Percentiles rank a stretch among this genome's conserved stretches.
Evolutionary conservation across 495 filamentous ascomycete genomes (phyloP).

Genomic region (Ramalina peruviana): DNA sequence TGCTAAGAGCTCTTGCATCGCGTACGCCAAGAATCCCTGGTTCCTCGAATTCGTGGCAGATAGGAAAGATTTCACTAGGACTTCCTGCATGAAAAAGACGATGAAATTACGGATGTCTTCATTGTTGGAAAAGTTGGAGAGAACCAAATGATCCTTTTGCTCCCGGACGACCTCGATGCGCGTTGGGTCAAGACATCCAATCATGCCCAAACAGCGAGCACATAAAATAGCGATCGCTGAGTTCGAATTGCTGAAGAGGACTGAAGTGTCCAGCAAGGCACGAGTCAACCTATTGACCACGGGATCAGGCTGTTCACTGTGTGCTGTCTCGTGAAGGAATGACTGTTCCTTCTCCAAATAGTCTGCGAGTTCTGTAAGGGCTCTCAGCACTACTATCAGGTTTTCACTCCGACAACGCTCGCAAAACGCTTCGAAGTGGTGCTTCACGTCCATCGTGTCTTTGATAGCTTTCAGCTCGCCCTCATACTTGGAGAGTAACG

Average conservation of each 20-base stretch:
- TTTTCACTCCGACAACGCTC: slow-evolving; percentile 70
- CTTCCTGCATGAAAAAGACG: slow-evolving; percentile 68
- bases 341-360: slow-evolving; percentile 62
- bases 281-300: slow-evolving; percentile 57
- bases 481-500: slow-evolving; percentile 50
- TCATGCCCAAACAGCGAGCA: slow-evolving; percentile 65
- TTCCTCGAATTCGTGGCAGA: slow-evolving; percentile 73
- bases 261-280: slow-evolving; percentile 67
- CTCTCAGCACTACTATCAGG: slow-evolving; percentile 63
- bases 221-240: slow-evolving; percentile 54
- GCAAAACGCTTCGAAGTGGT: slow-evolving; percentile 53
- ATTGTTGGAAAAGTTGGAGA: slow-evolving; percentile 69
- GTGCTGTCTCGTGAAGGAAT: slow-evolving; percentile 67
- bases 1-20: slow-evolving; percentile 82
- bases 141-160: slow-evolving; percentile 63
- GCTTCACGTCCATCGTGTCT: slow-evolving; percentile 41
- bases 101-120: slow-evolving; percentile 78
- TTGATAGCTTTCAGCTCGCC: slow-evolving; percentile 48
- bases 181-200: slow-evolving; percentile 87
- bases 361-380: slow-evolving; percentile 57
- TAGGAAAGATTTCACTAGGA: slow-evolving; percentile 80
- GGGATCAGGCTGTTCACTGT: slow-evolving; percentile 72
- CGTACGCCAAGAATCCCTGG: slow-evolving; percentile 81
- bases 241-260: slow-evolving; percentile 59
- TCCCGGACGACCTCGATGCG: slow-evolving; percentile 66